Evolutionary conservation across 129 eudicot genomes (phyloP).

Genomic region (Erigeron canadensis): DNA sequence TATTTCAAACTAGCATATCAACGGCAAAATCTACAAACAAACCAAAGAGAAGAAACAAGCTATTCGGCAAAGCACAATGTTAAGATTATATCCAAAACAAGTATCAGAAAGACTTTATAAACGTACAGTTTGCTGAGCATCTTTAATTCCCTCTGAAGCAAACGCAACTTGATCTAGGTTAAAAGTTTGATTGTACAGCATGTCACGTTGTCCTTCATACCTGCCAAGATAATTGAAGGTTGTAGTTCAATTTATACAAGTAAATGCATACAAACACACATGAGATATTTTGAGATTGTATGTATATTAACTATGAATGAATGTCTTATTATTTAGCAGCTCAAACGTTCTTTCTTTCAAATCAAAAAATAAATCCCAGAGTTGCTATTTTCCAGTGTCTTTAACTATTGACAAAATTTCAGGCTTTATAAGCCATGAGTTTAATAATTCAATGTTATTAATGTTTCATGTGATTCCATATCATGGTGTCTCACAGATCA

Average conservation of each 20-base stretch:
- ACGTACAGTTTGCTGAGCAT: constrained; percentile 98
- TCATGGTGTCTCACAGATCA: background rate
- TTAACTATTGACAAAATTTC: background rate
- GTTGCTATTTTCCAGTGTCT: background rate
- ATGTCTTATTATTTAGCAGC: background rate
- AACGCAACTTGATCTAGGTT: constrained; percentile 95
- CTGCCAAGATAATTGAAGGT: constrained; percentile 37
- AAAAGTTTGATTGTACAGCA: constrained; percentile 95
- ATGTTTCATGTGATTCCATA: background rate
- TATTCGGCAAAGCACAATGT: background rate
- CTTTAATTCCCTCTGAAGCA: constrained; percentile 97
- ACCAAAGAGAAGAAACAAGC: background rate
- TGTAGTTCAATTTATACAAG: constrained; percentile 8
- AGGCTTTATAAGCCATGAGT: background rate
- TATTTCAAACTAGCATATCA: background rate
- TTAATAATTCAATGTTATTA: background rate
- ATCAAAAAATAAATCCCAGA: background rate
- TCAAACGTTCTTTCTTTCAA: background rate
- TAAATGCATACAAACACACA: background rate
- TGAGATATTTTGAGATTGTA: background rate
- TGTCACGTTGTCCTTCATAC: constrained; percentile 99
- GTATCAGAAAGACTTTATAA: constrained; percentile 19
- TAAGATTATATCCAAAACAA: constrained; percentile 6
- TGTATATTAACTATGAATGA: background rate
- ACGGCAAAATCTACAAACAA: too few species aligned